These are phyloP conservation scores for Schoenoplectus tabernaemontani DNA, from an alignment of 202 grass and related monocot species.

Conservation along the genomic window DNA sequence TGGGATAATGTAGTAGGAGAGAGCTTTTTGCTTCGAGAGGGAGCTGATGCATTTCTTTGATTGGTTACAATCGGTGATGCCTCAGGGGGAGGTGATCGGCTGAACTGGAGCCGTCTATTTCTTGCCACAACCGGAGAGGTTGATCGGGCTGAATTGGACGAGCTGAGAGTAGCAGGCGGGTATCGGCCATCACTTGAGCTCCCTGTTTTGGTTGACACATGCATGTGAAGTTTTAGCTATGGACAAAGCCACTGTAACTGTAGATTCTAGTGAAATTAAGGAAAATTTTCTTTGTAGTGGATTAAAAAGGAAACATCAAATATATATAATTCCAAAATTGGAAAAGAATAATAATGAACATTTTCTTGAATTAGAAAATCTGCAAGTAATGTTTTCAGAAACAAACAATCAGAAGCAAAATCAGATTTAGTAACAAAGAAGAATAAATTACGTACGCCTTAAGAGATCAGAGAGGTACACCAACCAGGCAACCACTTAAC, in stretches of 20 bases:
- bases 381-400: neutral
- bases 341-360: conserved; percentile 7
- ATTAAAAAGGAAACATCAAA: neutral
- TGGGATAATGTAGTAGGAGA: conserved; percentile 43
- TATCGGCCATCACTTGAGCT: conserved; percentile 43
- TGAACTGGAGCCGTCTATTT: conserved; percentile 38
- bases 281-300: neutral
- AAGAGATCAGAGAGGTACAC: neutral
- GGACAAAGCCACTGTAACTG: neutral
- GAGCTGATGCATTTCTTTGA: conserved; percentile 29
- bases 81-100: conserved; percentile 56
- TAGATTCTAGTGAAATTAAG: neutral
- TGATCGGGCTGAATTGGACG: conserved; percentile 31
- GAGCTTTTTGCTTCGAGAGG: conserved; percentile 67
- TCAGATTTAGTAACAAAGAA: neutral
- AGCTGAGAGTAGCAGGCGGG: conserved; percentile 37
- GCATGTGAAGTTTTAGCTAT: conserved; percentile 6
- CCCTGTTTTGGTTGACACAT: conserved; percentile 33
- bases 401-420: neutral
- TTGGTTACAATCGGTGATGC: conserved; percentile 41
- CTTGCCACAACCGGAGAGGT: conserved; percentile 33
- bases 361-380: neutral
- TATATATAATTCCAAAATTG: conserved; percentile 13
- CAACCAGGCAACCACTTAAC: neutral
- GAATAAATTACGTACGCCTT: neutral